Evolutionary conservation across 768 basidiomycete genomes (phyloP).

Genomic region (Amanita inopinata): DNA sequence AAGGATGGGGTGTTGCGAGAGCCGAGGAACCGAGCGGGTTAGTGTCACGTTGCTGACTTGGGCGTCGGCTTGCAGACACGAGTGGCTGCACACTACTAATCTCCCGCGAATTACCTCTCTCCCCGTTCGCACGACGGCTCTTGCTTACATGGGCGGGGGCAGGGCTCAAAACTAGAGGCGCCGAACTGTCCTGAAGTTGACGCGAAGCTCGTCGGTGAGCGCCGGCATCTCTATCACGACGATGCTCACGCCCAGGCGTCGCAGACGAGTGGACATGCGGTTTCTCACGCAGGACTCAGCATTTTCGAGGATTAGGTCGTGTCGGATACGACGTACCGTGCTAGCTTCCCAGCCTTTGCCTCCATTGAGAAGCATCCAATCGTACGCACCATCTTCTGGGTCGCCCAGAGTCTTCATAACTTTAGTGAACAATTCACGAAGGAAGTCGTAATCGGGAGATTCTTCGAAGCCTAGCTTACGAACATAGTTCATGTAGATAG

Average conservation of each 20-base stretch:
- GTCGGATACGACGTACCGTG: slow-evolving; percentile 44
- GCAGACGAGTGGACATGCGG: slow-evolving; percentile 44
- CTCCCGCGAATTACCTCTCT: slow-evolving; percentile 42
- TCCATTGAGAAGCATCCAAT: slow-evolving; percentile 92
- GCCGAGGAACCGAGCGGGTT: slow-evolving; percentile 27
- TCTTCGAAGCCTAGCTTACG: slow-evolving; percentile 98
- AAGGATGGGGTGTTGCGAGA: slow-evolving; percentile 57
- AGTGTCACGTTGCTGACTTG: slow-evolving; percentile 50
- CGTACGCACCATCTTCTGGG: slow-evolving; percentile 84
- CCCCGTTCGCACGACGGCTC: slow-evolving; percentile 35
- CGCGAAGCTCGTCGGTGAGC: slow-evolving; percentile 45
- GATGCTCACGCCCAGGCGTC: slow-evolving; percentile 48
- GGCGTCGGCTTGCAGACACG: slow-evolving; percentile 56
- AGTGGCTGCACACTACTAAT: slow-evolving; percentile 59
- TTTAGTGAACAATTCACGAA: slow-evolving; percentile 89
- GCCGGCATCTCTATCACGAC: slow-evolving; percentile 41
- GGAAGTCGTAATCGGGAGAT: slow-evolving; percentile 94
- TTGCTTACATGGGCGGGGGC: slow-evolving; percentile 56
- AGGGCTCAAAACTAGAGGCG: slow-evolving; percentile 57
- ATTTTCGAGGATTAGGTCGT: background rate
- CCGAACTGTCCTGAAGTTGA: slow-evolving; percentile 48
- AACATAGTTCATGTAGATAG: slow-evolving; percentile 99
- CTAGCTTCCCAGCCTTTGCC: slow-evolving; percentile 96
- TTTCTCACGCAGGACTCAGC: background rate
- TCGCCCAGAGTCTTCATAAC: slow-evolving; percentile 83